A percentile compares a stretch with the other conserved stretches of the same genome.
Evolutionary conservation across 1,284 basidiomycete genomes (phyloP).

Genomic region (Marasmius tenuissimus): DNA sequence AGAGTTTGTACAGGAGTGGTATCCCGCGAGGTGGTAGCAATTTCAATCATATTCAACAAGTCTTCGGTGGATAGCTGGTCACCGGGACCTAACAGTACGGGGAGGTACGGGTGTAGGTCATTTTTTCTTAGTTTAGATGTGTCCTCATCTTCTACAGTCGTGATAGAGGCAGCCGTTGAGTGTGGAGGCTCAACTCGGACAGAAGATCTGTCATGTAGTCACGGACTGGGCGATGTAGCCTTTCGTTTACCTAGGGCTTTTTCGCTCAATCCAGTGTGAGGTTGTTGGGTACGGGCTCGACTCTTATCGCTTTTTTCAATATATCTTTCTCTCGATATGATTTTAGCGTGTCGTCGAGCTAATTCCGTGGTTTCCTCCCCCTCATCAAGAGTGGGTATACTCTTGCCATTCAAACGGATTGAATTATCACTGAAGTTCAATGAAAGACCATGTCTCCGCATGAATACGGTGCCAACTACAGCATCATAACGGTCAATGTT

Average conservation of each 20-base stretch:
- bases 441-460: constrained; percentile 8
- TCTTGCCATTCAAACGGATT: constrained; percentile 1
- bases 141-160: too few species aligned
- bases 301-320: too few species aligned
- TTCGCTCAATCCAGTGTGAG: too few species aligned
- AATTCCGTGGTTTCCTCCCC: constrained; percentile 13
- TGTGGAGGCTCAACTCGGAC: too few species aligned
- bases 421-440: constrained; percentile 13
- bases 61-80: neutral
- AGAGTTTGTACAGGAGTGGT: neutral
- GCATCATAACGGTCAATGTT: constrained; percentile 20
- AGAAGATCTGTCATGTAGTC: too few species aligned
- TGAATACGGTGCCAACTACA: constrained; percentile 17
- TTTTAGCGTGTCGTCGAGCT: neutral
- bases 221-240: too few species aligned
- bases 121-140: neutral
- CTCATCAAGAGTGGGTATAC: constrained; percentile 8
- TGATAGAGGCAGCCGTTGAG: too few species aligned
- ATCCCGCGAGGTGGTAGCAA: too few species aligned
- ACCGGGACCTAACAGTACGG: neutral
- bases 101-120: neutral
- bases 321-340: too few species aligned
- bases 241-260: too few species aligned
- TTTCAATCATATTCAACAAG: too few species aligned
- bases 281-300: too few species aligned